Percentiles rank a stretch among this genome's conserved stretches.
Evolutionary conservation across 2,329 filamentous ascomycete genomes (phyloP).

Genomic region (Passalora sequoiae): DNA sequence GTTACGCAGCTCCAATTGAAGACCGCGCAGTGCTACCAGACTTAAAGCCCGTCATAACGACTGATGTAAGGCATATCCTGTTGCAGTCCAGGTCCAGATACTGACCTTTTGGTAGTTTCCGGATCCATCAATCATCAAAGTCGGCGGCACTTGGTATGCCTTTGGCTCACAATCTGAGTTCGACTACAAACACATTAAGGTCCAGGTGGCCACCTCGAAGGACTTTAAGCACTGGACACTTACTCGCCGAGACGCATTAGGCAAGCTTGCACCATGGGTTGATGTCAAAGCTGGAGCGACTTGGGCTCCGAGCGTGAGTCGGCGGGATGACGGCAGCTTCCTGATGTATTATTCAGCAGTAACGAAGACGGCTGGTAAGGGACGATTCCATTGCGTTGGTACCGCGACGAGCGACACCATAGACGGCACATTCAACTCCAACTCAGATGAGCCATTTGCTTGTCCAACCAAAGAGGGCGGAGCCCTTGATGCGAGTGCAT

Average conservation of each 20-base stretch:
- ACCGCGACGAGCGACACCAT: slow-evolving; percentile 22
- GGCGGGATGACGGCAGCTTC: slow-evolving; percentile 24
- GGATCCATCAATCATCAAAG: slow-evolving; percentile 34
- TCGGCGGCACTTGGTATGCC: slow-evolving; percentile 34
- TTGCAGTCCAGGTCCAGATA: not conserved
- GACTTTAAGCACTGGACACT: slow-evolving; percentile 33
- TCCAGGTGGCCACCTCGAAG: slow-evolving; percentile 33
- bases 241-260: slow-evolving; percentile 30
- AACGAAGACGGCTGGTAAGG: slow-evolving; percentile 22
- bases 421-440: slow-evolving; percentile 25
- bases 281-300: slow-evolving; percentile 23
- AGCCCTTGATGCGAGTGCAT: slow-evolving; percentile 28
- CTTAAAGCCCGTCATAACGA: slow-evolving; percentile 16
- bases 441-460: slow-evolving; percentile 20
- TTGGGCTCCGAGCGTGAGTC: slow-evolving; percentile 35
- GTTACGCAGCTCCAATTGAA: slow-evolving; percentile 7
- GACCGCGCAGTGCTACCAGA: slow-evolving; percentile 4
- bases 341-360: slow-evolving; percentile 31
- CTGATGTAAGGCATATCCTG: slow-evolving; percentile 11
- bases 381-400: slow-evolving; percentile 27
- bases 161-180: slow-evolving; percentile 32
- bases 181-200: slow-evolving; percentile 24
- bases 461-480: slow-evolving; percentile 28
- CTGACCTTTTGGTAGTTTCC: slow-evolving; percentile 28
- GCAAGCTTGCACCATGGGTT: slow-evolving; percentile 28